phyloP scores from a whole-genome alignment of 176 grass and related monocot species.

The Ampelocalamus luodianensis region DNA sequence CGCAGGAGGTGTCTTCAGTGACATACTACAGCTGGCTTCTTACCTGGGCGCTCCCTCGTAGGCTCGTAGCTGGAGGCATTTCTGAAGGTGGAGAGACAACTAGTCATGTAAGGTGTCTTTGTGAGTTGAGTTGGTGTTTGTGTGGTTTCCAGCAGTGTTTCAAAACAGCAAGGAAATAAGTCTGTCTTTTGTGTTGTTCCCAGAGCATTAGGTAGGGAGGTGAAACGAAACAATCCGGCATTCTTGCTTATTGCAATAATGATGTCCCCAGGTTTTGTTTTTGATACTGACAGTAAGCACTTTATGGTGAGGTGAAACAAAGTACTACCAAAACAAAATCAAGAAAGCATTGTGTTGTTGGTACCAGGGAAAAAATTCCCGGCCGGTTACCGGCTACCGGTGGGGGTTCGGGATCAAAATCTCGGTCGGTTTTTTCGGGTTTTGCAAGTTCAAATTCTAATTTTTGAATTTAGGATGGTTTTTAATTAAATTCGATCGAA shows the following conservation, averaged over 20 bases:
- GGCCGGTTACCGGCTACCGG: no score
- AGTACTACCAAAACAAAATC: background rate
- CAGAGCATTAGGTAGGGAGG: background rate
- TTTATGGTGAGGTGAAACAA: background rate
- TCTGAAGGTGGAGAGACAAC: background rate
- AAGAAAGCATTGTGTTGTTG: no score
- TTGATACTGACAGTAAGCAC: background rate
- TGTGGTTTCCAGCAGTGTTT: background rate
- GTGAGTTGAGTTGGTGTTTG: no score
- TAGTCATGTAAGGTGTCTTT: background rate
- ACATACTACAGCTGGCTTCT: slow-evolving; percentile 66
- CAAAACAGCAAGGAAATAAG: background rate
- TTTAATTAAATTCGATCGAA: no score
- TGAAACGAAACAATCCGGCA: background rate
- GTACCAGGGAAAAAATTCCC: no score
- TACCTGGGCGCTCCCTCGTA: slow-evolving; percentile 70
- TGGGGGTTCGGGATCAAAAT: no score
- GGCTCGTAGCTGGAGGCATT: background rate
- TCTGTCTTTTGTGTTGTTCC: background rate
- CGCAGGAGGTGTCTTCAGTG: slow-evolving; percentile 69
- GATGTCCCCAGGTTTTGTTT: background rate
- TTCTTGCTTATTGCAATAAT: slow-evolving; percentile 10
- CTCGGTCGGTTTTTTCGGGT: no score
- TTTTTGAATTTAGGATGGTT: no score
- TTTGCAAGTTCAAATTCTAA: no score